Evolutionary conservation across 768 basidiomycete species (phyloP).

Genomic region (Symmetrospora coprosmae): DNA sequence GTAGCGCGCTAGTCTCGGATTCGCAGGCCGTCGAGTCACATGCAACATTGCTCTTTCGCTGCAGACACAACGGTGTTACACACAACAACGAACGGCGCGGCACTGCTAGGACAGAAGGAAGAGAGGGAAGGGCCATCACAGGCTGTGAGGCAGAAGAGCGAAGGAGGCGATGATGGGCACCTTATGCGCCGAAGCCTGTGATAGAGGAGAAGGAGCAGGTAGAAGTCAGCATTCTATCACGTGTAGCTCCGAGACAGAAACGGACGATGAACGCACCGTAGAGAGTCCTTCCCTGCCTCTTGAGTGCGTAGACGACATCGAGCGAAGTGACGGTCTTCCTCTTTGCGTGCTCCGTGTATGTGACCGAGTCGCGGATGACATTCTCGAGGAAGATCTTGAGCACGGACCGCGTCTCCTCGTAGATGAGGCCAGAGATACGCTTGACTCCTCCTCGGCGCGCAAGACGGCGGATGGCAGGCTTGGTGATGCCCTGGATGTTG

Average conservation of each 20-base stretch:
- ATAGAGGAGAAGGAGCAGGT: background rate
- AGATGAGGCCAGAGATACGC: slow-evolving; percentile 51
- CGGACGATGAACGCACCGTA: slow-evolving; percentile 44
- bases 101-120: too few species aligned
- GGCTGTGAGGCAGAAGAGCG: slow-evolving; percentile 1
- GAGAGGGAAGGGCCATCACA: too few species aligned
- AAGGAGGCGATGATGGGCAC: background rate
- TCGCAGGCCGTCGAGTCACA: too few species aligned
- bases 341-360: slow-evolving; percentile 36
- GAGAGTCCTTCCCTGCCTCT: slow-evolving; percentile 48
- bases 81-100: too few species aligned
- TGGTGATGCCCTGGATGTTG: slow-evolving; percentile 56
- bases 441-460: slow-evolving; percentile 96
- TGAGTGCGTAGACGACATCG: slow-evolving; percentile 52
- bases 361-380: slow-evolving; percentile 35
- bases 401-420: slow-evolving; percentile 46
- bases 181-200: slow-evolving; percentile 21
- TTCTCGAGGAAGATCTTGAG: slow-evolving; percentile 44
- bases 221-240: slow-evolving; percentile 25
- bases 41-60: too few species aligned
- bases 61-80: too few species aligned
- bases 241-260: background rate
- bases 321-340: slow-evolving; percentile 46
- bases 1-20: too few species aligned
- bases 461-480: slow-evolving; percentile 83